Conservation (phyloP, 208 protist species). For the Kentomonas sorsogonicus region DNA sequence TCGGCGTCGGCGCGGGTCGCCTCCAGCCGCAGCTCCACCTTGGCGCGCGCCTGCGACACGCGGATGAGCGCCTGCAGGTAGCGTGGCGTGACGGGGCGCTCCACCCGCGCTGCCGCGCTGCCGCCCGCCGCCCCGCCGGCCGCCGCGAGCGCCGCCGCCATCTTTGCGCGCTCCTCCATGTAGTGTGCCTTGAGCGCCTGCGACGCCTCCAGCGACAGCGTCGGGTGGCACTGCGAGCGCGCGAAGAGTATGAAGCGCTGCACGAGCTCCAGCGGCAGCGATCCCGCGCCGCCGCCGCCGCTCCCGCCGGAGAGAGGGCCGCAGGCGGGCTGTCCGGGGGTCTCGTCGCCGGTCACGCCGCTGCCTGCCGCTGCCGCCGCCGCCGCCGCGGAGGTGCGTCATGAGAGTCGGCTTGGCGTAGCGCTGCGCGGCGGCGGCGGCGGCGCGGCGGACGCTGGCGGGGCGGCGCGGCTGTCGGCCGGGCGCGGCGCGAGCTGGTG, state of each 20-base stretch:
- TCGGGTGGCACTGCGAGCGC: slow-evolving; percentile 59
- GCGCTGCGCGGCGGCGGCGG: too few species aligned
- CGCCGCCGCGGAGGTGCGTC: not conserved
- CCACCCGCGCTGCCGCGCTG: slow-evolving; percentile 8
- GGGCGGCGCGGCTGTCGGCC: not conserved
- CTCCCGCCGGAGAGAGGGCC: too few species aligned
- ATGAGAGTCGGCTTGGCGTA: not conserved
- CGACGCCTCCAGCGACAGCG: slow-evolving; percentile 45
- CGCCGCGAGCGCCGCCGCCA: slow-evolving; percentile 13
- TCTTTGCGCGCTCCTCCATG: slow-evolving; percentile 41
- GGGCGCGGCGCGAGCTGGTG: slow-evolving; percentile 22
- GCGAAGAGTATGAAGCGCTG: slow-evolving; percentile 71
- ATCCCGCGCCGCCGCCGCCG: slow-evolving; percentile 10
- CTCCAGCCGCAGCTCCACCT: slow-evolving; percentile 84
- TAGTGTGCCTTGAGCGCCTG: slow-evolving; percentile 62
- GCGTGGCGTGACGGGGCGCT: slow-evolving; percentile 87
- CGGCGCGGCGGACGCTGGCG: too few species aligned
- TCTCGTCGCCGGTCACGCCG: too few species aligned
- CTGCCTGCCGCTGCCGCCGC: not conserved
- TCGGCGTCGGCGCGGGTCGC: slow-evolving; percentile 90
- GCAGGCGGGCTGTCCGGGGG: too few species aligned
- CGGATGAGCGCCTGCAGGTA: slow-evolving; percentile 95
- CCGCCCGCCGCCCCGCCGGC: not conserved
- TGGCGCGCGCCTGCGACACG: slow-evolving; percentile 88
- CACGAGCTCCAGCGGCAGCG: slow-evolving; percentile 50